Evolutionary conservation across 805 yeast species (phyloP).

Genomic region (Jamesozyma rosinii): DNA sequence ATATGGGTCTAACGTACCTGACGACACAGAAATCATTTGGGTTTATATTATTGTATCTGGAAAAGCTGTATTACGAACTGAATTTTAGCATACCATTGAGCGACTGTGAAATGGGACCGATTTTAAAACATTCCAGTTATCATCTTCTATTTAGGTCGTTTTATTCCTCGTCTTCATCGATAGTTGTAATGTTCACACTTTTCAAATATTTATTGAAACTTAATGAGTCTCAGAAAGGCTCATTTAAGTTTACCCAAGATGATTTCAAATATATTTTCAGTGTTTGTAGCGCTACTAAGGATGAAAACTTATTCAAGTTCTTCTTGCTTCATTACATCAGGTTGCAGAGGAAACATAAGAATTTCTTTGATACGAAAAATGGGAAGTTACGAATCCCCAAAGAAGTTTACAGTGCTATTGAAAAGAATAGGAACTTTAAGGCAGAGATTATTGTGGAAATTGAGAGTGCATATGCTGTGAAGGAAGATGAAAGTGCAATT

Average conservation of each 20-base stretch:
- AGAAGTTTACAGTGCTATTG: neutral
- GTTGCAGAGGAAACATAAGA: neutral
- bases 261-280: slow-evolving; percentile 1
- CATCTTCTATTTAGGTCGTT: neutral
- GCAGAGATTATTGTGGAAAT: neutral
- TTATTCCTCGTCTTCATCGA: neutral
- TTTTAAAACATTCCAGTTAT: neutral
- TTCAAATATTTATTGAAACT: neutral
- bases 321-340: neutral
- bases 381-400: neutral
- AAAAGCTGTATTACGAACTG: neutral
- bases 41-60: neutral
- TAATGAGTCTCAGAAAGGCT: neutral
- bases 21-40: neutral
- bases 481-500: neutral
- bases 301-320: neutral
- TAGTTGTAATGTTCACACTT: neutral
- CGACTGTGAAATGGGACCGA: neutral
- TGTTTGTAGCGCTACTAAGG: neutral
- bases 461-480: neutral
- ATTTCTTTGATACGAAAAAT: neutral
- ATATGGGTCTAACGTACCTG: neutral
- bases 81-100: slow-evolving; percentile 1
- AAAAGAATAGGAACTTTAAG: neutral
- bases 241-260: neutral